A percentile compares a stretch with the other conserved stretches of the same genome.
phyloP scores from a whole-genome alignment of 768 basidiomycete genomes.

The Lactarius pseudohatsudake region DNA sequence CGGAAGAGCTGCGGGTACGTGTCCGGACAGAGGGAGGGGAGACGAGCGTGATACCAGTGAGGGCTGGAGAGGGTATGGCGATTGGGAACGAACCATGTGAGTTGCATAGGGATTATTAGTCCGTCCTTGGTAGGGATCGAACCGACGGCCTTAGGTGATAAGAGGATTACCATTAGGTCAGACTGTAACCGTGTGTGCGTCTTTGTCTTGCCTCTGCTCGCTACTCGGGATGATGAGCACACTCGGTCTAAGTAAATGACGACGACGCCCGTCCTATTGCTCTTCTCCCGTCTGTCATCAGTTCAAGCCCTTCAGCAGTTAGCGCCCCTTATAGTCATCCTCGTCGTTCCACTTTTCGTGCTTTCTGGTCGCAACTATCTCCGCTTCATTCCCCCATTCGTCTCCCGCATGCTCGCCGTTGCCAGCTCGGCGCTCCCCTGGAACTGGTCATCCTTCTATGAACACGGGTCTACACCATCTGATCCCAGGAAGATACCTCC shows the following conservation, averaged over 20 bases:
- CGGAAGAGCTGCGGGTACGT: constrained; percentile 53
- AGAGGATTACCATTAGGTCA: neutral
- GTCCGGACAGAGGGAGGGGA: constrained; percentile 36
- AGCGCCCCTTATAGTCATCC: constrained; percentile 54
- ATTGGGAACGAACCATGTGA: constrained; percentile 39
- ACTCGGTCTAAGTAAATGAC: constrained; percentile 15
- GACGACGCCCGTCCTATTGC: constrained; percentile 15
- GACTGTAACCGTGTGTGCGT: neutral
- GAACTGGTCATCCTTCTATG: constrained; percentile 48
- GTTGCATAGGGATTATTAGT: constrained; percentile 31
- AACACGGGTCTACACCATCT: constrained; percentile 32
- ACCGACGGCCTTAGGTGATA: neutral
- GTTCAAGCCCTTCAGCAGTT: constrained; percentile 49
- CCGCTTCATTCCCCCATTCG: constrained; percentile 31
- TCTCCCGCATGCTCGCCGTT: constrained; percentile 57
- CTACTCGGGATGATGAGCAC: neutral
- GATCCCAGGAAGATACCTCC: constrained; percentile 49
- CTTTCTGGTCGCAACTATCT: constrained; percentile 36
- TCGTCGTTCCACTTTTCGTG: constrained; percentile 43
- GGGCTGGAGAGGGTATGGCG: constrained; percentile 37
- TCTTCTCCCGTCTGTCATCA: constrained; percentile 25
- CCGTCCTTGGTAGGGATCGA: neutral
- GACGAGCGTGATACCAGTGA: constrained; percentile 29
- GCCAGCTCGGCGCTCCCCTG: constrained; percentile 58
- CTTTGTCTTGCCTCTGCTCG: neutral